phyloP scores from a whole-genome alignment of 2,329 filamentous ascomycete genomes.

The Botrytis fabae region DNA sequence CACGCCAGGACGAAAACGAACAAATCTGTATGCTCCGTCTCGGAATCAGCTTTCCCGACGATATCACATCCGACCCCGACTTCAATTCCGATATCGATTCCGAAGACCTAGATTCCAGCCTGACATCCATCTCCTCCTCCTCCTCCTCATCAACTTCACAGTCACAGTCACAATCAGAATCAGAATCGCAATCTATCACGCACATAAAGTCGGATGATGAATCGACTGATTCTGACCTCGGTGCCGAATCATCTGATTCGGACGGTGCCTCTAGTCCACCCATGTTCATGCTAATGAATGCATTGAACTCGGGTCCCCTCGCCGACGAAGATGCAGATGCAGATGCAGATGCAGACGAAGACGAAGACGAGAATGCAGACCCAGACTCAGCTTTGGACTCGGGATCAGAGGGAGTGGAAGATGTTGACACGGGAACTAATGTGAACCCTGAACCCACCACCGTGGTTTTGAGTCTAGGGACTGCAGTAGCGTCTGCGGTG shows the following conservation, averaged over 20 bases:
- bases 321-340: background rate
- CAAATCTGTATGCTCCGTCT: constrained; percentile 3
- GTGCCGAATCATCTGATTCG: background rate
- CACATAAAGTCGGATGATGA: background rate
- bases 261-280: background rate
- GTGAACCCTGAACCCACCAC: background rate
- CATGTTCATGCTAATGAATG: background rate
- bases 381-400: background rate
- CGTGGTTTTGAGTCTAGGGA: background rate
- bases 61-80: background rate
- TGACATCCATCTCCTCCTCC: background rate
- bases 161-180: background rate
- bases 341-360: background rate
- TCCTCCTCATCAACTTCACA: background rate
- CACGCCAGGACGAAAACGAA: background rate
- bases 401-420: background rate
- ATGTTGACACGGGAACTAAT: background rate
- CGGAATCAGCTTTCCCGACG: background rate
- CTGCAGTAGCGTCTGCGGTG: background rate
- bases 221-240: background rate
- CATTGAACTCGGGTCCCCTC: constrained; percentile 9
- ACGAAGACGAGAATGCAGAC: background rate
- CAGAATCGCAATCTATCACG: background rate
- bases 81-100: background rate
- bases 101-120: background rate